phyloP scores from a whole-genome alignment of 305 asterid species.

The Fraxinus ornus region DNA sequence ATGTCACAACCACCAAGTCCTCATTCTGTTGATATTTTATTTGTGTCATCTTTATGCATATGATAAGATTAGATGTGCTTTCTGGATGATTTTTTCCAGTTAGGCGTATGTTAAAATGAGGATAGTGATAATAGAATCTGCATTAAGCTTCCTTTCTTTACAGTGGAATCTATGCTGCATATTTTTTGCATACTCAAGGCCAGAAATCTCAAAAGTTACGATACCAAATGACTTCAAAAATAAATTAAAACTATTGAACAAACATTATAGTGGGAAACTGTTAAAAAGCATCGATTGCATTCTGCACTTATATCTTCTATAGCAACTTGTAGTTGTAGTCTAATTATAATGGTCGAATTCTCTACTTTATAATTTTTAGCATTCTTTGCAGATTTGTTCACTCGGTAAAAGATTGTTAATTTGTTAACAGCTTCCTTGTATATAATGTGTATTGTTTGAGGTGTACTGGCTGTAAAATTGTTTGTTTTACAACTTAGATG shows the following conservation, averaged over 20 bases:
- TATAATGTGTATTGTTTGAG: neutral
- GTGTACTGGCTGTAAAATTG: neutral
- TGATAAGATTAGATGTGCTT: neutral
- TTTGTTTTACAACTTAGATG: neutral
- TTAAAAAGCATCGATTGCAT: neutral
- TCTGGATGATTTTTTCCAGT: neutral
- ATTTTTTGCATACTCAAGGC: neutral
- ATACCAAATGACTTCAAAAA: neutral
- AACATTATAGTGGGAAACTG: neutral
- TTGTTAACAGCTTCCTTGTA: neutral
- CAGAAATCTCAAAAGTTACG: neutral
- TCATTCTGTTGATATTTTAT: neutral
- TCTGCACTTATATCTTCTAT: neutral
- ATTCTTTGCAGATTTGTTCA: neutral
- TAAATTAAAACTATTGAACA: too few species aligned
- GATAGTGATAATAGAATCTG: neutral
- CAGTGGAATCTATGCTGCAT: neutral
- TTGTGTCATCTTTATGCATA: neutral
- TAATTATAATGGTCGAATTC: neutral
- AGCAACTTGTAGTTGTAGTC: neutral
- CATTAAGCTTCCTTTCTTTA: neutral
- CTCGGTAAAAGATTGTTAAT: neutral
- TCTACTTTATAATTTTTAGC: neutral
- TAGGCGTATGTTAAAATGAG: neutral
- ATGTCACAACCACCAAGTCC: neutral